These are phyloP conservation scores for Paralagenidium karlingii DNA, from an alignment of 352 stramenopile genomes.

Conservation along the genomic window DNA sequence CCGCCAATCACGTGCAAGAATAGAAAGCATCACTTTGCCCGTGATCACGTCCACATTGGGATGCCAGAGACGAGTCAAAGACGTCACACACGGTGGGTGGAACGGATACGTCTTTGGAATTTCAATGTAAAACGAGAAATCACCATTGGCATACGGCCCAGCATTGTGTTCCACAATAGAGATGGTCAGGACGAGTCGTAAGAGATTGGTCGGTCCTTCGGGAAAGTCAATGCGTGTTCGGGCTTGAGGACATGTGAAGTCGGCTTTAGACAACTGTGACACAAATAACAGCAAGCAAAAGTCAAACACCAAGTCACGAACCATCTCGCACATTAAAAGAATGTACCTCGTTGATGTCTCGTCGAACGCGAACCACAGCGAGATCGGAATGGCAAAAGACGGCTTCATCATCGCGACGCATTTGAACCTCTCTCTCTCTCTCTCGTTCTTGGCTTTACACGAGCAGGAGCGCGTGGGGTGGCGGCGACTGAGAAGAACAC, in stretches of 20 bases:
- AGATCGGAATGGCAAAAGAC: too few species aligned
- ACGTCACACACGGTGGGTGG: constrained; percentile 57
- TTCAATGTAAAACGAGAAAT: constrained; percentile 79
- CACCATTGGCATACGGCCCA: constrained; percentile 68
- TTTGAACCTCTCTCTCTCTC: too few species aligned
- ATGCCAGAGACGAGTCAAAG: constrained; percentile 74
- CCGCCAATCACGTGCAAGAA: constrained; percentile 73
- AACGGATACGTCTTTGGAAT: constrained; percentile 83
- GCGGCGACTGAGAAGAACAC: too few species aligned
- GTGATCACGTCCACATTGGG: constrained; percentile 66
- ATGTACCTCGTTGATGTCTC: too few species aligned
- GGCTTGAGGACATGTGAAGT: constrained; percentile 66
- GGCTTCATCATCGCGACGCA: too few species aligned
- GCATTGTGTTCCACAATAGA: constrained; percentile 46
- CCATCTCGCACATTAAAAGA: too few species aligned
- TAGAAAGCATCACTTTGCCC: constrained; percentile 78
- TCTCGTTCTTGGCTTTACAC: too few species aligned
- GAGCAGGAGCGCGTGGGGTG: too few species aligned
- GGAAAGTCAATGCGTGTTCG: constrained; percentile 75
- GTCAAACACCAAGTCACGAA: too few species aligned
- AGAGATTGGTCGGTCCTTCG: constrained; percentile 68
- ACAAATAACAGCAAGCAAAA: not conserved
- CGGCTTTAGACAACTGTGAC: constrained; percentile 57
- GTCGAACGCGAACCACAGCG: too few species aligned
- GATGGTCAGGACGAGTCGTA: constrained; percentile 70